Base-by-base conservation (phyloP, 2,329 filamentous ascomycete genomes). In the Ilyonectria destructans region DNA sequence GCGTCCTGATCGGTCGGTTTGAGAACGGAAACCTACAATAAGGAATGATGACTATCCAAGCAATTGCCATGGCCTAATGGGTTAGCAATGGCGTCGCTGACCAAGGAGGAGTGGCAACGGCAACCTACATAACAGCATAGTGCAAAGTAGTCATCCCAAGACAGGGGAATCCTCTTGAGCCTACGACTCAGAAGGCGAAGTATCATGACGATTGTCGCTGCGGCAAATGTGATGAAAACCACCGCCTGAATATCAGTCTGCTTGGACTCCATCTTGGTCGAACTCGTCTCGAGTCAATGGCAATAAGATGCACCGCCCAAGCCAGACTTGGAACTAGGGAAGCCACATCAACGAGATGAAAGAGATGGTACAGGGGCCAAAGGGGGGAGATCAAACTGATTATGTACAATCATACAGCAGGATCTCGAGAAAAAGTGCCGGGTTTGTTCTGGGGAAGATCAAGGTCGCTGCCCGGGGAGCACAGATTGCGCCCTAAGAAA, bases 101-200 rank as follows among this genome's bases (percentile, higher is more conserved):
- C 43, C 17, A 23, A 23, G 4, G n/a, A 19, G 43, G n/a, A 8
- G 43, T 21, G 17, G 5, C 9, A 45, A 45, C 9, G 43, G 17
- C 17, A 45, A 45, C 43, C n/a, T 21, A 72, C 71, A 15, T 72
- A 72, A 26, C 70, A 71, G 1, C 69, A 26, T 1, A 72, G 23
- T 7, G 70, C 71, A 49, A 72, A 72, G 65, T 59, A 72, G 21
- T 72, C 71, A 62, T 72, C 71, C 70, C 70, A 72, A 61, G 68
- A 73, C 1, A 72, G 67, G 7, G 59, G 58, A 45, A 72, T 62
- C 12, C 68, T 72, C 19, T 68, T 72, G 5, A 72, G 65, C 2
- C 70, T 49, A 19, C 70, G 68, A 52, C 70, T 72, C 23, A 72
- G 4, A 5, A 72, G 15, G 2, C 70, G 65, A 4, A 72, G 33